phyloP scores from a whole-genome alignment of 2,329 filamentous ascomycete species.

The Juglanconis sp. region DNA sequence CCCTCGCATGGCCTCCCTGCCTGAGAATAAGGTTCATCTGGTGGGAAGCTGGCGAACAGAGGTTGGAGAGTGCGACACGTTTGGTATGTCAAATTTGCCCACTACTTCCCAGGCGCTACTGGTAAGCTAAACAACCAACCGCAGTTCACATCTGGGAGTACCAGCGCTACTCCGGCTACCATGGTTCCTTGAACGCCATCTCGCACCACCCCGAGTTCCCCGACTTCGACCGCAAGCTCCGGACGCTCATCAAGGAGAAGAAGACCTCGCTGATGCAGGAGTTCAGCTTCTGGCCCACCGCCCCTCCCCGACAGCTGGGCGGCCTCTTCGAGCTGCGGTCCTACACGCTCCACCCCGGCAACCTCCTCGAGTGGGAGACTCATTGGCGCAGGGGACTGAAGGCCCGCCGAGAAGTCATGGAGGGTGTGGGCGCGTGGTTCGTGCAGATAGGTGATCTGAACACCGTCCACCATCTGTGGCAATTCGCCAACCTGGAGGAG shows the following conservation, averaged over 20 bases:
- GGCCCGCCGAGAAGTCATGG: slow-evolving; percentile 94
- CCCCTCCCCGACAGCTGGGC: slow-evolving; percentile 81
- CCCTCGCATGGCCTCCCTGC: slow-evolving; percentile 77
- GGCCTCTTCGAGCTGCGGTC: slow-evolving; percentile 95
- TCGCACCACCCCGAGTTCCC: slow-evolving; percentile 78
- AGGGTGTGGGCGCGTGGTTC: slow-evolving; percentile 97
- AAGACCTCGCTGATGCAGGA: slow-evolving; percentile 95
- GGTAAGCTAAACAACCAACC: slow-evolving; percentile 7
- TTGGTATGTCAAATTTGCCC: slow-evolving; percentile 58
- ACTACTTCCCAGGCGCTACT: neutral
- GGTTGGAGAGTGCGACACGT: slow-evolving; percentile 94
- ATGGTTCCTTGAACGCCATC: slow-evolving; percentile 84
- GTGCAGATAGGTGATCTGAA: slow-evolving; percentile 97
- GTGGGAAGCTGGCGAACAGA: slow-evolving; percentile 98
- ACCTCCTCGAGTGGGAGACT: slow-evolving; percentile 96
- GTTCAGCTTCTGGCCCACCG: slow-evolving; percentile 99
- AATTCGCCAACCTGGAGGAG: slow-evolving; percentile 95
- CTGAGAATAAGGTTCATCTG: slow-evolving; percentile 90
- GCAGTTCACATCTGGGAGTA: slow-evolving; percentile 99
- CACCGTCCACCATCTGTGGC: slow-evolving; percentile 97
- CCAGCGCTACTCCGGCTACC: slow-evolving; percentile 93
- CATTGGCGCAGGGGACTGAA: slow-evolving; percentile 93
- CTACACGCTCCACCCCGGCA: slow-evolving; percentile 93
- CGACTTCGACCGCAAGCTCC: slow-evolving; percentile 80
- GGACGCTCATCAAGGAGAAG: slow-evolving; percentile 79